Evolutionary conservation across 345 rosid genomes (phyloP), one percentile per base, ranked within the genome.

Genomic region (Eutrema heterophyllum): DNA sequence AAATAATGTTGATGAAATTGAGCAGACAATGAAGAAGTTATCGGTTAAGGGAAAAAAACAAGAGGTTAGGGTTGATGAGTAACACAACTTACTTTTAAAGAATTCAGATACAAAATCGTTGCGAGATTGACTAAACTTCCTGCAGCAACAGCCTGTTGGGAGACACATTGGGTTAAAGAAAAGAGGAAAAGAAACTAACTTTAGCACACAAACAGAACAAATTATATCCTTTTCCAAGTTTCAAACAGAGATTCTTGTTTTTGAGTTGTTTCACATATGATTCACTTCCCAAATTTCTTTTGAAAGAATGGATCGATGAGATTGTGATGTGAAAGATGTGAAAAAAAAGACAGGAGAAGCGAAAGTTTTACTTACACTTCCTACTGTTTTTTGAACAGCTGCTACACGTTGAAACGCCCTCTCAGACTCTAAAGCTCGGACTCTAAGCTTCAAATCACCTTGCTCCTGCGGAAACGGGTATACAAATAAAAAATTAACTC

Each of bases 361-460:
- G 9, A 33, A 51, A 50, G 26, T n/a, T 59, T 26, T 40, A 85
- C 97, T 89, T 73, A 91, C 98, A 81, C 89, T 89, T 75, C 98
- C 98, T 9, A 91, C 77, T 67, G 96, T 94, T 84, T 88, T 88
- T 58, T 94, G 98, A 80, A 91, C 98, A 60, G 90, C 75, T 27
- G 96, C 96, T 80, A 94, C 96, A 27, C 98, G 98, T 80, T 89
- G 90, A 79, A 94, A 94, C 60, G 97, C 90, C 78, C 98, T 86
- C 83, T 94, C 98, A 54, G 98, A 83, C 80, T 94, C 98, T 49
- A 94, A 62, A 6, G 98, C 77, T 72, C 98, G 85, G 57, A 94
- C 98, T 52, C 98, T 84, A 67, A 94, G 96, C 87, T 94, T 94
- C 78, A 94, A 72, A 83, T 94, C 98, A 67, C 97, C 98, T 91